Conservation (phyloP, 352 stramenopile species). For the Phytopythium mirpurense region DNA sequence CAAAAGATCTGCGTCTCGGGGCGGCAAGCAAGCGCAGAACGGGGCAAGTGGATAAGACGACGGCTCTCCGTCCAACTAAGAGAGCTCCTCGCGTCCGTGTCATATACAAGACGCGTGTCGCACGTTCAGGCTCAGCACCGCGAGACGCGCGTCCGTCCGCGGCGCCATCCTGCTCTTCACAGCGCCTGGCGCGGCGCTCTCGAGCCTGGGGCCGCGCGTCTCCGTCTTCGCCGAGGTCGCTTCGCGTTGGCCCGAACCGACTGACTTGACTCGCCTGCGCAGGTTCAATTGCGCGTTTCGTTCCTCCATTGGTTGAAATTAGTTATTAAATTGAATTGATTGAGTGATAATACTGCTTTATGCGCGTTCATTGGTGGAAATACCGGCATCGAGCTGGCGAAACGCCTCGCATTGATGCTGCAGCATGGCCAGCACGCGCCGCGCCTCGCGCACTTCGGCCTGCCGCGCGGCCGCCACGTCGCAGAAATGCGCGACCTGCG, state of each 20-base stretch:
- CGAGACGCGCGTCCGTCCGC: slow-evolving; percentile 37
- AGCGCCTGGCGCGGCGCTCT: background rate
- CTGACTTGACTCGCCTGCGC: no score
- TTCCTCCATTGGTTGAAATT: background rate
- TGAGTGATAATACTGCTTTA: background rate
- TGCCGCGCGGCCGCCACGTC: slow-evolving; percentile 22
- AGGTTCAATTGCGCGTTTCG: background rate
- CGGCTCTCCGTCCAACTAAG: no score
- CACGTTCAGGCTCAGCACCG: slow-evolving; percentile 70
- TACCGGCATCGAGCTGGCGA: background rate
- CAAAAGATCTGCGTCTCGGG: slow-evolving; percentile 76
- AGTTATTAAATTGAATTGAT: background rate
- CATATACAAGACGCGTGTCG: no score
- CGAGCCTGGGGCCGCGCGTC: no score
- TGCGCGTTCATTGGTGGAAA: slow-evolving; percentile 4
- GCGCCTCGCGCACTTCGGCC: slow-evolving; percentile 31
- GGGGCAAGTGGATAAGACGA: no score
- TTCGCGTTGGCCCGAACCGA: no score
- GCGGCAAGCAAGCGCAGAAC: no score
- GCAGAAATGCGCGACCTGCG: slow-evolving; percentile 26
- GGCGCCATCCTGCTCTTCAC: background rate
- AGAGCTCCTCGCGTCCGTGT: no score
- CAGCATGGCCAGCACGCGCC: slow-evolving; percentile 37
- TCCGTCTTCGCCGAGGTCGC: no score
- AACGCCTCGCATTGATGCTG: slow-evolving; percentile 26